Percentiles rank a stretch among this genome's conserved stretches.
Evolutionary conservation across 2,329 filamentous ascomycete genomes (phyloP).

Genomic region (Ceratocystis huliohia): DNA sequence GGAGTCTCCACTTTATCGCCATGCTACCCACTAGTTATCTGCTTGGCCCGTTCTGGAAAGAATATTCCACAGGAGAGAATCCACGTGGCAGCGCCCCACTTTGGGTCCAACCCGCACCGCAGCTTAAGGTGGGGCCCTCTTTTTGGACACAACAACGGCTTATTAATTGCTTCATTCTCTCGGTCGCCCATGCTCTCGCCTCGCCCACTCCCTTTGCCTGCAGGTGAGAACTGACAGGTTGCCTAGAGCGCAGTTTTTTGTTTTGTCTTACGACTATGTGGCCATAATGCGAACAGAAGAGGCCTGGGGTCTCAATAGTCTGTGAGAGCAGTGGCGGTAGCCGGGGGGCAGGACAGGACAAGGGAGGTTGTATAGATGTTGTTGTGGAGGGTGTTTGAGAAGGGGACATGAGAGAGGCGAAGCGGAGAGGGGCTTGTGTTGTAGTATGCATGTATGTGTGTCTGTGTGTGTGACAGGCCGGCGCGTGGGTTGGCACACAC

Average conservation of each 20-base stretch:
- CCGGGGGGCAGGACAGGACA: background rate
- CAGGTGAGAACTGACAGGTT: background rate
- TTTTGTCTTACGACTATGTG: background rate
- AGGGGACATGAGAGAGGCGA: background rate
- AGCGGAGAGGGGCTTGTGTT: too few relatives aligned
- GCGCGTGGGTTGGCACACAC: too few relatives aligned
- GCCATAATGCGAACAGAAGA: background rate
- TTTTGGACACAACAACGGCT: background rate
- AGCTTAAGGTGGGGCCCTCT: background rate
- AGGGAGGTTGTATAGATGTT: too few relatives aligned
- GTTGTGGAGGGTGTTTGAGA: background rate
- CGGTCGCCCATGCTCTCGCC: too few relatives aligned
- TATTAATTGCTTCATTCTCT: too few relatives aligned
- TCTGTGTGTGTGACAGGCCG: background rate
- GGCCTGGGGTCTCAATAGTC: background rate
- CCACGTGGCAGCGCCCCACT: constrained; percentile 12
- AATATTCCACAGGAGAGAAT: constrained; percentile 9
- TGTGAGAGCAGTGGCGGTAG: background rate
- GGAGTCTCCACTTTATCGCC: background rate
- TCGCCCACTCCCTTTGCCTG: background rate
- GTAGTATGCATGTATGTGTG: background rate
- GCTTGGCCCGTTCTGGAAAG: constrained; percentile 14
- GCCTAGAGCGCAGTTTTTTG: background rate
- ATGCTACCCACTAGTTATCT: constrained; percentile 8
- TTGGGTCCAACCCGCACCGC: background rate